Base-by-base conservation (phyloP, 1,284 basidiomycete genomes). In the Ustilago hordei region DNA sequence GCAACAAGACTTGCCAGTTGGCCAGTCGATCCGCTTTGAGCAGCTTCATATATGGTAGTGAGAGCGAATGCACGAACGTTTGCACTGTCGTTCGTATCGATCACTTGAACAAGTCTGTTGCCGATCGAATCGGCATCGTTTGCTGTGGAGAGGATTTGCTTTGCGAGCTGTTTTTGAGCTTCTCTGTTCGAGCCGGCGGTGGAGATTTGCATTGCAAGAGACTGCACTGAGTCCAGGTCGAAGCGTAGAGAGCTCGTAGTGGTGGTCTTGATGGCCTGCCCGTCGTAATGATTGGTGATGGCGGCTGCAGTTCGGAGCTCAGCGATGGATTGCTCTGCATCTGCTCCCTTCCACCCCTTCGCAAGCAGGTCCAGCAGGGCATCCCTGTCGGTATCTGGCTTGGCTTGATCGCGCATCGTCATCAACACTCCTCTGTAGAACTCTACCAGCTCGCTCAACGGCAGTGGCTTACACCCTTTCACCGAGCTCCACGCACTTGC, bases 11-110 rank as follows among this genome's bases (percentile, higher is more conserved):
- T 34, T 3, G 48, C 57, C 2, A 55, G 4, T 9, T 38, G 15
- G 15, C 15, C 15, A 9, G 53, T 5, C n/a, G 32, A 1, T 2
- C 32, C 13, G 15, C 8, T 43, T 15, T 55, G 6, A 17, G 17
- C 34, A 9, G 48, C 13, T 13, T 61, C 36, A 3, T 50, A 36
- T 2, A 64, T 54, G 13, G 60, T 31, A 3, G 38, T 31, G n/a
- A 68, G 50, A 5, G 32, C 59, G 12, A 67, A 60, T 7, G 31
- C 41, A 7, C 74, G 68, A 2, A 52, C 34, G 1, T 55, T n/a
- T 0, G 38, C 61, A 34, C 62, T 58, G 35, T 76, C 74, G 52
- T 70, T 55, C 2, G 64, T 60, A 19, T 76, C 74, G 23, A 76
- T 34, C n/a, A 76, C 64, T 52, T 71, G 69, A 2, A 43, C 35